Conservation (phyloP, 441 rosid genomes). For the Erysimum pusillum region DNA sequence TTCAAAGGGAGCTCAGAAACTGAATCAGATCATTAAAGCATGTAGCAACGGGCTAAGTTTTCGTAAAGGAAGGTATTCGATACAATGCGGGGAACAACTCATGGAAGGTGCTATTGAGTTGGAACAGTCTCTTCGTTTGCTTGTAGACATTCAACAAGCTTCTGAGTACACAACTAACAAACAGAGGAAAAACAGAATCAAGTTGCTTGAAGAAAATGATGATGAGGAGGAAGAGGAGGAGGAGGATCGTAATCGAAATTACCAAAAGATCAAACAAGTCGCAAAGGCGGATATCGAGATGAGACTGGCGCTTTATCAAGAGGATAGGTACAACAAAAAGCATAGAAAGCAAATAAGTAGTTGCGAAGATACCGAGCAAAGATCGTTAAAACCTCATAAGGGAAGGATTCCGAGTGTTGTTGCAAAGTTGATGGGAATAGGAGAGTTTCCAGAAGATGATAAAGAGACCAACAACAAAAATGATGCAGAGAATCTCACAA, state of each 20-base stretch:
- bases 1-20: conserved; percentile 80
- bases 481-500: conserved; percentile 25
- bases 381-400: conserved; percentile 62
- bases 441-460: conserved; percentile 68
- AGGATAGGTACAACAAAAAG: conserved; percentile 45
- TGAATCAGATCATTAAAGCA: conserved; percentile 80
- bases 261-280: conserved; percentile 51
- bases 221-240: conserved; percentile 53
- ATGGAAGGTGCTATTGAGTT: conserved; percentile 86
- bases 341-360: conserved; percentile 47
- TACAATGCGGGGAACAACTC: conserved; percentile 79
- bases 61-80: conserved; percentile 62
- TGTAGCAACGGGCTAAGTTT: conserved; percentile 73
- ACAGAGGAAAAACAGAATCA: conserved; percentile 63
- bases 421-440: conserved; percentile 90
- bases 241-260: conserved; percentile 37
- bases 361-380: conserved; percentile 49
- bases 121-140: conserved; percentile 83
- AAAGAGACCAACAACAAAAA: conserved; percentile 51
- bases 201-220: conserved; percentile 71
- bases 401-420: conserved; percentile 85
- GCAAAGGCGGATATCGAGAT: conserved; percentile 56
- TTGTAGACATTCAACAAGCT: conserved; percentile 76
- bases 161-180: conserved; percentile 61
- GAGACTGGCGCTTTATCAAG: conserved; percentile 57